Base-by-base conservation (phyloP, 768 basidiomycete species). In the Strobilomyces echinocephalus region DNA sequence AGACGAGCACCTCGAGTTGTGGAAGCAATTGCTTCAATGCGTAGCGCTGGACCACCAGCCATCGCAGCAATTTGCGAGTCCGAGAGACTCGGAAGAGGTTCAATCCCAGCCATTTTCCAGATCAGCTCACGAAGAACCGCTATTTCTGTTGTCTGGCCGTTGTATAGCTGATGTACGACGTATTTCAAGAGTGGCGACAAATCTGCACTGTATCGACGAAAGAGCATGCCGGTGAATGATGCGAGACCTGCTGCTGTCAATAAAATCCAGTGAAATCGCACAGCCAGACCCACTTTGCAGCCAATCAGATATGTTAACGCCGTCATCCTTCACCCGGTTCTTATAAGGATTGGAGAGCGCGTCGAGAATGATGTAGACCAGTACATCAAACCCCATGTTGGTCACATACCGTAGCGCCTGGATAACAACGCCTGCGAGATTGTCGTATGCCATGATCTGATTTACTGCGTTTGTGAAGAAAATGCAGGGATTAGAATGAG, bases 361-460 rank as follows among this genome's bases (percentile, higher is more conserved):
- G 56, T 95, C 91, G 51, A 99, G 76, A 55, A 97, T 80, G 50
- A 91, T 76, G 65, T 86, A 98, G 16, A 91, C 84, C 11, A 97
- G 75, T 9, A 97, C 91, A 65, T 99, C 97, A 64, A 92, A 97
- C 8, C 91, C 91, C 80, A 99, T 87, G 57, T 86, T 87, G 4
- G 92, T 93, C 58, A 93, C 84, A 71, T 90, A 95, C 66, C 89
- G 77, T 60, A 93, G 76, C 16, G 88, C 88, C 60, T 93, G 92
- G 24, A 98, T 88, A 40, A 97, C 88, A 20, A 94, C 91, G 39
- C 79, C 80, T 10, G 91, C 91, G 49, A 97, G 72, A 69, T 98
- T 99, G 65, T 95, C 91, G 64, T 99, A 99, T 14, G 91, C 86
- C 87, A 93, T 92, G 53, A 97, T 88, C 70, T 98, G 97, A 59